A percentile compares a stretch with the other conserved stretches of the same genome.
phyloP scores from a whole-genome alignment of 345 rosid genomes.

The Microcos paniculata region DNA sequence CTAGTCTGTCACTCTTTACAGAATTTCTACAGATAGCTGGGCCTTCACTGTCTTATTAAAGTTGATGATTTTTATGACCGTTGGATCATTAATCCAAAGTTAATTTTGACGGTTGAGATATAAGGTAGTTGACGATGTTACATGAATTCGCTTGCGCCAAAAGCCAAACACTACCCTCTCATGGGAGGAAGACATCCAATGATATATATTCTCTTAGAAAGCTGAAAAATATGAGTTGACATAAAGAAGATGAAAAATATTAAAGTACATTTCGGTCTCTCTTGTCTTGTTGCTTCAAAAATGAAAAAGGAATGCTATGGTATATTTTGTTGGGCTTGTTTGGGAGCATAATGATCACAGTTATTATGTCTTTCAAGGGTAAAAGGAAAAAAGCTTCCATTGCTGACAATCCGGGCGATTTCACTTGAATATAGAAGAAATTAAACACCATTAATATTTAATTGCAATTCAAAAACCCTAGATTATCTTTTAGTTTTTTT shows the following conservation, averaged over 20 bases:
- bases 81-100: background rate
- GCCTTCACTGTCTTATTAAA: no score
- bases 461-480: background rate
- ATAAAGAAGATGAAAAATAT: background rate
- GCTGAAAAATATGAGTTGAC: conserved; percentile 5
- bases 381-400: background rate
- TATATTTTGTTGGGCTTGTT: conserved; percentile 6
- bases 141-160: background rate
- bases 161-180: no score
- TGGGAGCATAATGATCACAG: conserved; percentile 23
- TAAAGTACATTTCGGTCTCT: conserved; percentile 11
- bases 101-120: background rate
- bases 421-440: background rate
- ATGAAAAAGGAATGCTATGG: background rate
- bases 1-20: background rate
- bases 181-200: background rate
- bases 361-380: background rate
- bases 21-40: no score
- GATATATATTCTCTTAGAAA: conserved; percentile 9
- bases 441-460: background rate
- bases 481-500: background rate
- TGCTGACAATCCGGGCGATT: background rate
- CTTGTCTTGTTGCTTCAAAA: conserved; percentile 21
- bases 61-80: background rate
- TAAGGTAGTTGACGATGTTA: background rate